phyloP scores from a whole-genome alignment of 768 basidiomycete species.

The Myochromella boudieri region DNA sequence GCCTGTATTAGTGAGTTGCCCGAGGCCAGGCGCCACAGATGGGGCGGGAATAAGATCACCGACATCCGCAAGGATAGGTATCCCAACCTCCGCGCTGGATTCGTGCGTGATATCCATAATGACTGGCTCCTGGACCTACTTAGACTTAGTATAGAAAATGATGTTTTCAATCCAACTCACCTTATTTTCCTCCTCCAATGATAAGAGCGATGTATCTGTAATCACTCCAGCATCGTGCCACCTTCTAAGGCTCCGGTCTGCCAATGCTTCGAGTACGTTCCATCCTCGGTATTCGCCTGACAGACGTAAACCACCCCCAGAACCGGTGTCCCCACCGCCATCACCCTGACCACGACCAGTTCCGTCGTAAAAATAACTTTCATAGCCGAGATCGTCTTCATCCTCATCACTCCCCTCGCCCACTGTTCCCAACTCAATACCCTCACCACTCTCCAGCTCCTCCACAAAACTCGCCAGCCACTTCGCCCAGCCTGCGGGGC shows the following conservation, averaged over 20 bases:
- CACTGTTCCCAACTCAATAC: constrained; percentile 71
- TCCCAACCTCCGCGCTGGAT: constrained; percentile 56
- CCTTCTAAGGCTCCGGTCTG: constrained; percentile 81
- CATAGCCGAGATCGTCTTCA: constrained; percentile 85
- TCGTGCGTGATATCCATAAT: constrained; percentile 38
- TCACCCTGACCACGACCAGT: constrained; percentile 76
- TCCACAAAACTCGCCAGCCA: constrained; percentile 93
- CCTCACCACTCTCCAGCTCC: constrained; percentile 88
- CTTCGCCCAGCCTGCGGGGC: constrained; percentile 88
- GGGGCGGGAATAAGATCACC: constrained; percentile 36
- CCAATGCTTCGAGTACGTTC: constrained; percentile 92
- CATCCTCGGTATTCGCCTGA: constrained; percentile 89
- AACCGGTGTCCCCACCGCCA: constrained; percentile 72
- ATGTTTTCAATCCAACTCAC: constrained; percentile 30
- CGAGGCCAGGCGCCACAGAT: constrained; percentile 18
- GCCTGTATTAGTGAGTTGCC: constrained; percentile 16
- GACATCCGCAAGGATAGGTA: constrained; percentile 55
- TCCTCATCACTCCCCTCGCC: constrained; percentile 65
- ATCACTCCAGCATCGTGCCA: constrained; percentile 85
- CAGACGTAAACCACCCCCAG: constrained; percentile 69
- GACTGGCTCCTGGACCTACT: constrained; percentile 42
- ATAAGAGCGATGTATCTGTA: constrained; percentile 41
- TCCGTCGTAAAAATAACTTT: constrained; percentile 84
- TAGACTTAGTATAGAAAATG: not conserved
- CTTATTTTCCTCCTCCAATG: constrained; percentile 47